A percentile compares a stretch with the other conserved stretches of the same genome.
phyloP scores from a whole-genome alignment of 345 rosid species.

The Mercurialis annua region DNA sequence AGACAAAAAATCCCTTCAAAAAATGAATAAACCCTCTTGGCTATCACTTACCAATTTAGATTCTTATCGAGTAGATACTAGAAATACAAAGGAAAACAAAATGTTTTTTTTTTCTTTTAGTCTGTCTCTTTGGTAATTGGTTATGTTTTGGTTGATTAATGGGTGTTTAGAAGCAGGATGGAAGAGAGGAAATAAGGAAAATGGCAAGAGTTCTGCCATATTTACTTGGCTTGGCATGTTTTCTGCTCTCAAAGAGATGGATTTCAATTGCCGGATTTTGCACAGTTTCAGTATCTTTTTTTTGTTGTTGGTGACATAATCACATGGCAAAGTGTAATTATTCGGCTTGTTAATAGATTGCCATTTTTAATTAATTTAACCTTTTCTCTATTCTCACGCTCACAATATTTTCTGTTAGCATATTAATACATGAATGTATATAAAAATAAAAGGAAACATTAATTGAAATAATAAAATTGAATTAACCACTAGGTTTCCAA shows the following conservation, averaged over 20 bases:
- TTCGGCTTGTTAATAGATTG: conserved; percentile 18
- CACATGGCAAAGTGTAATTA: conserved; percentile 32
- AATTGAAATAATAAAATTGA: too few relatives aligned
- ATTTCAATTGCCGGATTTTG: neutral
- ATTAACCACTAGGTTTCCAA: too few relatives aligned
- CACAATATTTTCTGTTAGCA: too few relatives aligned
- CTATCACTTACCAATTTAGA: neutral
- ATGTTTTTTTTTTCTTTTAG: neutral
- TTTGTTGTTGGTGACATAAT: neutral
- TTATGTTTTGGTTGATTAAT: too few relatives aligned
- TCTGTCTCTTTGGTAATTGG: neutral
- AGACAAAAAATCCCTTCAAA: neutral
- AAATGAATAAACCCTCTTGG: neutral
- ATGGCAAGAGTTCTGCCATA: neutral
- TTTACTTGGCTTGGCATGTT: neutral
- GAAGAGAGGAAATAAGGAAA: neutral
- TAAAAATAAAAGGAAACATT: too few relatives aligned
- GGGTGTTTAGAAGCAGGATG: neutral
- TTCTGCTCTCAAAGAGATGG: neutral
- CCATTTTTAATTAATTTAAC: neutral
- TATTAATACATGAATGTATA: too few relatives aligned
- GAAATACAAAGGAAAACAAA: neutral
- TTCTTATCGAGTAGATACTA: too few relatives aligned
- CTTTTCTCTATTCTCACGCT: too few relatives aligned
- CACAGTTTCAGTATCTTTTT: conserved; percentile 3